Conservation (phyloP, 371 early-diverging fungal species). For the Circinella umbellata region DNA sequence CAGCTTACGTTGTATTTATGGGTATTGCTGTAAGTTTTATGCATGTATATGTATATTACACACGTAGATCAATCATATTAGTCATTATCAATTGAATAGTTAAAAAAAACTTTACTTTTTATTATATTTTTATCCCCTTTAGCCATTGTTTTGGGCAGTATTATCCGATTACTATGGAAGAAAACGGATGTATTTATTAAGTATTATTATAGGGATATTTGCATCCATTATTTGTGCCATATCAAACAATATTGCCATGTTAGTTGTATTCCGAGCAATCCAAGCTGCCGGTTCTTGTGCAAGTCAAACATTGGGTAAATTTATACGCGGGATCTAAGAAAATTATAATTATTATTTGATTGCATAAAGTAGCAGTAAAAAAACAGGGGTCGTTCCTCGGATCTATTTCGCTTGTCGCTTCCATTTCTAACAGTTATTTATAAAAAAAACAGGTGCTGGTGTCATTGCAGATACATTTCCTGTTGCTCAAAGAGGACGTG, state of each 20-base stretch:
- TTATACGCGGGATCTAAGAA: not conserved
- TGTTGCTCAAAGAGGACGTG: conserved; percentile 28
- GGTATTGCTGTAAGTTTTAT: conserved; percentile 30
- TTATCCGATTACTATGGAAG: conserved; percentile 63
- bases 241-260: conserved; percentile 48
- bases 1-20: conserved; percentile 42
- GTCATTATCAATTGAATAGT: not conserved
- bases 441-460: conserved; percentile 25
- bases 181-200: conserved; percentile 64
- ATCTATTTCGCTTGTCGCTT: no score
- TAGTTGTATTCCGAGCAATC: conserved; percentile 67
- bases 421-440: no score
- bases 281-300: conserved; percentile 72
- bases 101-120: conserved; percentile 1
- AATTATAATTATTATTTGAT: no score
- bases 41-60: no score
- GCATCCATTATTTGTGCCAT: conserved; percentile 69
- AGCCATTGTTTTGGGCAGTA: conserved; percentile 69
- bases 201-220: conserved; percentile 53
- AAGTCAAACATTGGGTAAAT: conserved; percentile 64
- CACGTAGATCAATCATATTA: not conserved
- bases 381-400: no score
- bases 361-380: no score
- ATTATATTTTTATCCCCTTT: conserved; percentile 4
- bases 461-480: conserved; percentile 40